A percentile compares a stretch with the other conserved stretches of the same genome.
Evolutionary conservation across 1,139 yeast genomes (phyloP).

Genomic region (Diutina catenulata): DNA sequence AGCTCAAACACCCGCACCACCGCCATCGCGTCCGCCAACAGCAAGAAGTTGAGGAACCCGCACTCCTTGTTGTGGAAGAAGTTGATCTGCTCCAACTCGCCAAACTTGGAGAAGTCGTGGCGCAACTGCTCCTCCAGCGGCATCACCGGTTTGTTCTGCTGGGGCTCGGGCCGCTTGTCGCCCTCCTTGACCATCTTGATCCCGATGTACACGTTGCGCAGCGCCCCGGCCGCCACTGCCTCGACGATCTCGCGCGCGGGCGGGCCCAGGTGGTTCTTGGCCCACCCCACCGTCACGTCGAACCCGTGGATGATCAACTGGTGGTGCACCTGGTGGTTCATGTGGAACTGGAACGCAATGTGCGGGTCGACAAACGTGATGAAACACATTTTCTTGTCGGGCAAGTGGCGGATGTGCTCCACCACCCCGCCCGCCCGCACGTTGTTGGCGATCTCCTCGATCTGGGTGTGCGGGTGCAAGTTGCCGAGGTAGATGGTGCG

Average conservation of each 20-base stretch:
- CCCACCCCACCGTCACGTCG: slow-evolving; percentile 37
- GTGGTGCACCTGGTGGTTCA: slow-evolving; percentile 34
- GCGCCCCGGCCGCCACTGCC: slow-evolving; percentile 39
- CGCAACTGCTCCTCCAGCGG: slow-evolving; percentile 23
- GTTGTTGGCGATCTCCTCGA: slow-evolving; percentile 39
- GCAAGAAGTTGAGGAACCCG: slow-evolving; percentile 33
- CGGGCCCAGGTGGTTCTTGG: slow-evolving; percentile 33
- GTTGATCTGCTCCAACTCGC: slow-evolving; percentile 35
- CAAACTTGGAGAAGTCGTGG: slow-evolving; percentile 26
- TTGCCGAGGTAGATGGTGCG: slow-evolving; percentile 35
- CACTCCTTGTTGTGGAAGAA: slow-evolving; percentile 34
- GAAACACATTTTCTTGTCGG: slow-evolving; percentile 30
- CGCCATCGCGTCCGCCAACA: slow-evolving; percentile 27
- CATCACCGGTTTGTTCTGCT: slow-evolving; percentile 6
- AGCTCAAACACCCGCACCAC: slow-evolving; percentile 23
- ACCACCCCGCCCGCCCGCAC: slow-evolving; percentile 39
- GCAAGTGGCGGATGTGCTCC: slow-evolving; percentile 26
- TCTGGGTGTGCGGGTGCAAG: slow-evolving; percentile 31
- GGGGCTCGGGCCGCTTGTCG: not conserved
- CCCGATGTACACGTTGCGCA: slow-evolving; percentile 37
- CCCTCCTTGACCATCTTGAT: slow-evolving; percentile 11
- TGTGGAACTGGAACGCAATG: slow-evolving; percentile 29
- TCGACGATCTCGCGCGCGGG: slow-evolving; percentile 24
- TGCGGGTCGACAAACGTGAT: slow-evolving; percentile 33
- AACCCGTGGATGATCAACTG: slow-evolving; percentile 35